Evolutionary conservation across 163 green algal species (phyloP), one percentile per base, ranked within the genome.

Genomic region (Chloromonas sp.): DNA sequence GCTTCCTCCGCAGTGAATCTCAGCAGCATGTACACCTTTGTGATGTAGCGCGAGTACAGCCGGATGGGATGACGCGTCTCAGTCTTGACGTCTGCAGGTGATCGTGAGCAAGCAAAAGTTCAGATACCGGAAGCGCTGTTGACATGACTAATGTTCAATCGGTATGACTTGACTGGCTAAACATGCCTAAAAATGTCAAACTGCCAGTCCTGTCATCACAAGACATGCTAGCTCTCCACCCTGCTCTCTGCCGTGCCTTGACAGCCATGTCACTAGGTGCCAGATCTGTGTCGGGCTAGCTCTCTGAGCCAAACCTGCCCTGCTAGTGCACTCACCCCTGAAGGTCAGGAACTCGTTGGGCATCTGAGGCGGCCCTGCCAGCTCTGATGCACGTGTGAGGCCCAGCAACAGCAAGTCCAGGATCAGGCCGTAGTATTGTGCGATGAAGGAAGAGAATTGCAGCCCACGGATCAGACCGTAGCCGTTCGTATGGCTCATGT

Each of bases 401-500:
- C 97, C 97, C 83, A 99, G 94, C 87, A 99, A 87, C 78, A 99
- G 92, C 86, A 99, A 90, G 92, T 99, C 97, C 89, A 99, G 89
- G 82, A 99, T 95, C 59, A 99, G 93, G 78, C 96, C 97, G 81
- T 99, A 98, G 91, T 98, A 99, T 93, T 98, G 96, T 86, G 93
- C 94, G 83, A 99, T 91, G 89, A 99, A 99, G 15, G 92, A 96
- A 2, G 95, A 92, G 88, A 99, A 99, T 92, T 99, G 97, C 87
- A 99, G 96, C 71, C 97, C 97, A 14, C 97, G 93, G 86, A 99
- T 96, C 85, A 99, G 91, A 83, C 97, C 97, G 89, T 99, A 99
- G 59, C 86, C 93, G 92, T 99, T 99, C 85, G 96, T 99, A 93
- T 99, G 97, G 58, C 91, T 93, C 97, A 99, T 99, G 93, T 99